Base-by-base conservation (phyloP, 2,329 filamentous ascomycete species). In the Fusarium tanahbumbuense region DNA sequence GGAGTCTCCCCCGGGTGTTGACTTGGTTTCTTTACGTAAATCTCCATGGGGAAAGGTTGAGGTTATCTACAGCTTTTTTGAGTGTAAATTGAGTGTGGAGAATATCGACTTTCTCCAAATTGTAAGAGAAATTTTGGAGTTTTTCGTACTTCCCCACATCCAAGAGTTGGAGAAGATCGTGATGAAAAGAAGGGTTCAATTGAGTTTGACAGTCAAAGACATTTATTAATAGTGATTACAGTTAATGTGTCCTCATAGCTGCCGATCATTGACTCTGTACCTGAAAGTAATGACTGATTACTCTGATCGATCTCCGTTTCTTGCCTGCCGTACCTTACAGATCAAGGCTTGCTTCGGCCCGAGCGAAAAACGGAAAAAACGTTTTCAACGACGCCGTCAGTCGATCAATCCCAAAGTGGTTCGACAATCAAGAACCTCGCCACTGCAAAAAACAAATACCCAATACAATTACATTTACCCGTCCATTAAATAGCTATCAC, bases 1-100 rank as follows among this genome's bases (percentile, higher is more conserved):
- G 25, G 13, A 16, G 6, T 18, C 28, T n/a, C 61, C 64, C 62
- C 61, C 67, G 37, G 66, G 34, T 47, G 37, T 20, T 46, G 28
- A 55, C 25, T 45, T 27, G 8, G 12, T 12, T 44, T 16, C 18
- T 46, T 69, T 70, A 70, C 67, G 67, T 69, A 70, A 70, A 67
- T 58, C 48, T 70, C 67, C 67, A 70, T 63, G 67, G 67, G 67
- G 67, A 67, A 69, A 3, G 10, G 12, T n/a, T 20, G 53, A 64
- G 60, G 52, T 7, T 37, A 56, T 57, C 23, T 20, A 41, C 23
- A 53, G 34, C 12, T n/a, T 20, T 18, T 25, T 13, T 40, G 34
- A 37, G 34, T 37, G 34, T 37, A 32, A 32, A 16, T n/a, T 27
- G 30, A 18, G 27, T 53, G 64, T 50, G 61, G 61, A 50, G 61